phyloP scores from a whole-genome alignment of 345 rosid genomes.

The Eucalyptus albens region DNA sequence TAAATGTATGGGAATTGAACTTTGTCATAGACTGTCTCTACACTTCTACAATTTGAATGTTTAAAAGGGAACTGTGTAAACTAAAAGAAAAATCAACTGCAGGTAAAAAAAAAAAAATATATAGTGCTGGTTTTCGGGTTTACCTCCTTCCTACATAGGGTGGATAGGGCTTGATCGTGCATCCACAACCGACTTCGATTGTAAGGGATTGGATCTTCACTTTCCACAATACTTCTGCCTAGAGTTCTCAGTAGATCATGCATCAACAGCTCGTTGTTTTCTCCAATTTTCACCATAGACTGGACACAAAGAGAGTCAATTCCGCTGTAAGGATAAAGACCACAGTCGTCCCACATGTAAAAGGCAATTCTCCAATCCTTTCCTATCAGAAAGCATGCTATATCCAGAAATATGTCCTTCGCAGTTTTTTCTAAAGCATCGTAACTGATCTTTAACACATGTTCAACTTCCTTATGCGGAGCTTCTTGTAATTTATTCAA shows the following conservation, averaged over 20 bases:
- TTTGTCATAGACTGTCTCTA: neutral
- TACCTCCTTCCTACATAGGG: fast-evolving
- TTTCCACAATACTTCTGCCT: fast-evolving
- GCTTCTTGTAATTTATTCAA: fast-evolving
- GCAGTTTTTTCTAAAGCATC: fast-evolving
- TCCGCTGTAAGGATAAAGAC: fast-evolving
- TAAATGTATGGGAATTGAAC: neutral
- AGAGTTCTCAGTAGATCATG: neutral
- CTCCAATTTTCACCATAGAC: neutral
- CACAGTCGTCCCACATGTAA: neutral
- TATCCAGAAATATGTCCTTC: fast-evolving
- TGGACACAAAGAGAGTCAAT: fast-evolving
- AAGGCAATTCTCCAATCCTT: neutral
- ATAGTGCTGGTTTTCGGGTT: neutral
- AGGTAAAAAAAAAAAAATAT: fast-evolving
- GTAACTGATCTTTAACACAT: fast-evolving
- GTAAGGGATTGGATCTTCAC: fast-evolving
- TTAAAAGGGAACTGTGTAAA: fast-evolving
- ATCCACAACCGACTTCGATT: neutral
- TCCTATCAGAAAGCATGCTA: neutral
- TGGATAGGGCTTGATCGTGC: neutral
- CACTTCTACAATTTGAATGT: neutral
- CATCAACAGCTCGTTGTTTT: neutral
- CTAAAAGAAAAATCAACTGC: neutral
- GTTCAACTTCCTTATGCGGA: fast-evolving